Base-by-base conservation (phyloP, 2,329 filamentous ascomycete species). In the Teratosphaeria zuluensis region DNA sequence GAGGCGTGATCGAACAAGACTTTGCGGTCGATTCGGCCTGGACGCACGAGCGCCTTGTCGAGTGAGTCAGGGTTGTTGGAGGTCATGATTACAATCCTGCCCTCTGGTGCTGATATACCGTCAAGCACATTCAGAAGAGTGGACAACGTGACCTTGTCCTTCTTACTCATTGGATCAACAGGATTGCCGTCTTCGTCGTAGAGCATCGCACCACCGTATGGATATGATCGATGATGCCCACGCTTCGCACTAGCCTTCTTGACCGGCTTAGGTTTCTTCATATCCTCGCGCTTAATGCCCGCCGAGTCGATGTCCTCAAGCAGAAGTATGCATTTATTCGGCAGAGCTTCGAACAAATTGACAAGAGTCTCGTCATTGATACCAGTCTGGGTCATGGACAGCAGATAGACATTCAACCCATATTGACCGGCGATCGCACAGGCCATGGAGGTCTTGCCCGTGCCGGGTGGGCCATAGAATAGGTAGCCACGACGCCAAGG, bases 321-420 rank as follows among this genome's bases (percentile, higher is more conserved):
- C 84, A 97, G 96, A 77, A 97, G 96, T 71, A 97, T 96, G 75
- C 92, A 97, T 82, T 96, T 96, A 56, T 90, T 95, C 67, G 92
- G 86, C 11, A 94, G 92, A 90, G 96, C 96, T 77, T 96, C 92
- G 73, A 99, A 97, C 3, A 97, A 82, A 77, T 96, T 91, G 68
- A 92, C 86, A 24, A 99, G 92, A 90, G 96, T 96, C 68, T 91
- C 84, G 8, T 94, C 94, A 72, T 96, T 96, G 76, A 97, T 91
- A 3, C 96, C 91, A 69, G 96, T 78, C 74, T 96, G 92, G 69
- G 89, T 94, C 64, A 94, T 92, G 73, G 96, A 96, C 70, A 97
- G 91, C 72, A 92, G 85, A 74, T 96, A 96, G 73, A 97, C 96
- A 24, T 92, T 96, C 32, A 94, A 92, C 70, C 96, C 92, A 64